A percentile compares a stretch with the other conserved stretches of the same genome.
Conservation (phyloP, 352 stramenopile genomes). For the Plasmopara viticola region DNA sequence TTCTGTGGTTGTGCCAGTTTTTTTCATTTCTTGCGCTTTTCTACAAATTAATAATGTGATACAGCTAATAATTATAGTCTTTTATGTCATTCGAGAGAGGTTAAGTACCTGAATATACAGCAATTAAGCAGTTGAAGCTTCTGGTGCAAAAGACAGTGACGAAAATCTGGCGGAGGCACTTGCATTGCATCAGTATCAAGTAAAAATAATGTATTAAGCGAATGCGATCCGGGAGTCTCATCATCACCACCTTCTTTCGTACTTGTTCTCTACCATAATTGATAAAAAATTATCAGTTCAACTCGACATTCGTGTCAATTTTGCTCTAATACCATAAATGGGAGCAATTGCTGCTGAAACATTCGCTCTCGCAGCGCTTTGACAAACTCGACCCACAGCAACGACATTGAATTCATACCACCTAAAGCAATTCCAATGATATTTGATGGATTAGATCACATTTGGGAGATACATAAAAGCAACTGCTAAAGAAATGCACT, state of each 20-base stretch:
- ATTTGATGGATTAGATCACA: too few relatives aligned
- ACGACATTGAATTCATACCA: slow-evolving; percentile 62
- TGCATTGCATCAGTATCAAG: slow-evolving; percentile 40
- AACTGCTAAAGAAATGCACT: not conserved
- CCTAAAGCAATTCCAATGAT: slow-evolving; percentile 29
- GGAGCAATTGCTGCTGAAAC: slow-evolving; percentile 59
- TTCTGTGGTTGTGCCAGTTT: slow-evolving; percentile 1
- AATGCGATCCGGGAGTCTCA: slow-evolving; percentile 29
- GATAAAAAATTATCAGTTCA: not conserved
- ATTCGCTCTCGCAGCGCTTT: slow-evolving; percentile 63
- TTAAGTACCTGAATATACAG: slow-evolving; percentile 54
- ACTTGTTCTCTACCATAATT: slow-evolving; percentile 26
- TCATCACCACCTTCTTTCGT: slow-evolving; percentile 19
- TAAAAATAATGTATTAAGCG: slow-evolving; percentile 47
- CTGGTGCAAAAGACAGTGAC: slow-evolving; percentile 71
- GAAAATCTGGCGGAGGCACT: slow-evolving; percentile 57
- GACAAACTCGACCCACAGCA: slow-evolving; percentile 83
- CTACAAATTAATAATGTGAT: slow-evolving; percentile 6
- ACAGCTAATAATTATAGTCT: not conserved
- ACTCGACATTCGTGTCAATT: too few relatives aligned
- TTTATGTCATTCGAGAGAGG: not conserved
- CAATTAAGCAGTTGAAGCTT: slow-evolving; percentile 78
- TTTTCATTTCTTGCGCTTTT: slow-evolving; percentile 22
- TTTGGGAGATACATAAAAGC: too few relatives aligned
- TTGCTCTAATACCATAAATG: slow-evolving; percentile 47